phyloP scores from a whole-genome alignment of 2,329 filamentous ascomycete genomes.

The Zasmidium angulare region DNA sequence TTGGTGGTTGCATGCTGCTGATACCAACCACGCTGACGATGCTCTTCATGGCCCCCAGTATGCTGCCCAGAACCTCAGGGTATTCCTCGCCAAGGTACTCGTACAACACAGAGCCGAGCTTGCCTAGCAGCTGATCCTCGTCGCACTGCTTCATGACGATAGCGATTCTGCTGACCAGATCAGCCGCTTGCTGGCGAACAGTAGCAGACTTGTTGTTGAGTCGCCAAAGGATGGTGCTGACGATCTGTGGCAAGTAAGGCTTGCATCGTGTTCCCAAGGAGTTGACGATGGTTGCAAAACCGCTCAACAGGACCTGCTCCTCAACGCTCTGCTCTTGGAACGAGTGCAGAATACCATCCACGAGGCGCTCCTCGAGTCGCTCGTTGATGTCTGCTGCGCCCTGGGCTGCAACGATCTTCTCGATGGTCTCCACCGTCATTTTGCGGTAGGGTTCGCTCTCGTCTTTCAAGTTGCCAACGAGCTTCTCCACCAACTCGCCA shows the following conservation, averaged over 20 bases:
- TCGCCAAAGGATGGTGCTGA: slow-evolving; percentile 92
- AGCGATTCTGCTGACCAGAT: slow-evolving; percentile 93
- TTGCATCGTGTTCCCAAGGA: slow-evolving; percentile 91
- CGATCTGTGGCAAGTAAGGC: slow-evolving; percentile 93
- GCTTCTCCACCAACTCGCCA: slow-evolving; percentile 87
- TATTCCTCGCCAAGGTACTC: slow-evolving; percentile 99
- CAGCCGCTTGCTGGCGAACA: slow-evolving; percentile 93
- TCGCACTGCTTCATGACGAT: slow-evolving; percentile 99
- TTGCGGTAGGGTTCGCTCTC: slow-evolving; percentile 97
- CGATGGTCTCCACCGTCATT: slow-evolving; percentile 98
- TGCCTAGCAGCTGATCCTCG: slow-evolving; percentile 92
- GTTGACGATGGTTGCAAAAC: slow-evolving; percentile 96
- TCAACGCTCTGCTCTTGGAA: slow-evolving; percentile 99
- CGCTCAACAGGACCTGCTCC: slow-evolving; percentile 93
- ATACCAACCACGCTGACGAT: slow-evolving; percentile 98
- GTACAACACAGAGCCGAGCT: slow-evolving; percentile 90
- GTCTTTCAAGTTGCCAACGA: slow-evolving; percentile 95
- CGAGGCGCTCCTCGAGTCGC: slow-evolving; percentile 85
- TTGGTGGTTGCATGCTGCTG: slow-evolving; percentile 95
- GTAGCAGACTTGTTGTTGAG: slow-evolving; percentile 98
- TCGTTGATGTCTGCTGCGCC: slow-evolving; percentile 93
- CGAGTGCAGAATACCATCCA: slow-evolving; percentile 91
- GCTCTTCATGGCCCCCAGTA: slow-evolving; percentile 87
- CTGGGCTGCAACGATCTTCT: slow-evolving; percentile 91
- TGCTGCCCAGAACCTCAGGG: slow-evolving; percentile 94